Conservation (phyloP, 495 filamentous ascomycete genomes). For the Astrothelium macrocarpum region DNA sequence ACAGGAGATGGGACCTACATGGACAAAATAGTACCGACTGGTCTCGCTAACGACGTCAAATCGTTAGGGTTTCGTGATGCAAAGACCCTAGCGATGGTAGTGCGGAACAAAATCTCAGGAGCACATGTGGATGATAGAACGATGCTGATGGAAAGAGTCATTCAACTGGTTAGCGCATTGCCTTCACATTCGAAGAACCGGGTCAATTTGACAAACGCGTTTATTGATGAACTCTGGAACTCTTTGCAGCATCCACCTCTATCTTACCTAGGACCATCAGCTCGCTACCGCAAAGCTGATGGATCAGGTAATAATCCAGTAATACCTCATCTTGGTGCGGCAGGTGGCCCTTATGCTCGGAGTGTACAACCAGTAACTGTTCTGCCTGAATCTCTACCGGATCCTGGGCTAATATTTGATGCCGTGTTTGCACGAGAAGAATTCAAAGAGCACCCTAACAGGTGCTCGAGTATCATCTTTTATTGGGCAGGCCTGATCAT, state of each 20-base stretch:
- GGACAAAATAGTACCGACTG: no score
- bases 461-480: slow-evolving; percentile 79
- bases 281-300: slow-evolving; percentile 57
- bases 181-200: no score
- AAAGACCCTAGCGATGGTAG: no score
- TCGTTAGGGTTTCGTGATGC: no score
- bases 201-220: slow-evolving; percentile 45
- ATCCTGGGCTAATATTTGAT: slow-evolving; percentile 71
- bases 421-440: slow-evolving; percentile 54
- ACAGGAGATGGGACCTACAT: no score
- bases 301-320: slow-evolving; percentile 58
- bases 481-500: slow-evolving; percentile 86
- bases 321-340: slow-evolving; percentile 56
- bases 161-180: no score
- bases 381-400: slow-evolving; percentile 56
- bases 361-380: slow-evolving; percentile 54
- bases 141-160: no score
- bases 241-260: slow-evolving; percentile 59
- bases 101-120: no score
- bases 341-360: slow-evolving; percentile 59
- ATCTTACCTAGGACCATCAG: slow-evolving; percentile 46
- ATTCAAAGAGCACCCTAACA: slow-evolving; percentile 56
- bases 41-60: no score
- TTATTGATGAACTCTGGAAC: slow-evolving; percentile 56
- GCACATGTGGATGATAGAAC: no score